Conservation (phyloP, 306 rosid species). For the Senna siamea region DNA sequence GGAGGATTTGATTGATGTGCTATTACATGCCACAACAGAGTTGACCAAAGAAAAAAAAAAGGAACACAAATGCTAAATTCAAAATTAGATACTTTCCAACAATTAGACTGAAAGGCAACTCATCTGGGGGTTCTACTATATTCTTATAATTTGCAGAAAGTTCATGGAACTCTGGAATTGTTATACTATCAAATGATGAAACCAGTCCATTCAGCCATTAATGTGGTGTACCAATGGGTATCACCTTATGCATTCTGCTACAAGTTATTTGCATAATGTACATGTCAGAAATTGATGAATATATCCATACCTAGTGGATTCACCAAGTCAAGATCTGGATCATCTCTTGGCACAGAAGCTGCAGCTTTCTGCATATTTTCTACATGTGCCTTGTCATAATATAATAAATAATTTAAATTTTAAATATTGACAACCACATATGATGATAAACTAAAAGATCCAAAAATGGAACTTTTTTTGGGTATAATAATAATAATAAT, state of each 20-base stretch:
- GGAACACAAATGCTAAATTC: conserved; percentile 7
- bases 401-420: conserved; percentile 31
- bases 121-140: conserved; percentile 7
- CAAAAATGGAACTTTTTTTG: neutral
- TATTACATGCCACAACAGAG: conserved; percentile 23
- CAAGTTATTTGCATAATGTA: neutral
- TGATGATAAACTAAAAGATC: neutral
- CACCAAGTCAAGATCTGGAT: conserved; percentile 33
- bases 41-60: conserved; percentile 30
- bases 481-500: no score
- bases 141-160: neutral
- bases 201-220: conserved; percentile 9
- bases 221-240: neutral
- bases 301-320: conserved; percentile 55
- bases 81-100: conserved; percentile 1
- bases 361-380: conserved; percentile 34
- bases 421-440: conserved; percentile 32
- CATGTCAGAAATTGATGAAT: conserved; percentile 24
- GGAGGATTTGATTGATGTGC: conserved; percentile 51
- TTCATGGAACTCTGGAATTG: neutral
- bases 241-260: conserved; percentile 5
- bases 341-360: conserved; percentile 39
- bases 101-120: conserved; percentile 28
- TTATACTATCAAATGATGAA: conserved; percentile 1
- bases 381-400: conserved; percentile 45